Evolutionary conservation across 2,329 filamentous ascomycete species (phyloP).

Genomic region (Botrytis byssoidea): DNA sequence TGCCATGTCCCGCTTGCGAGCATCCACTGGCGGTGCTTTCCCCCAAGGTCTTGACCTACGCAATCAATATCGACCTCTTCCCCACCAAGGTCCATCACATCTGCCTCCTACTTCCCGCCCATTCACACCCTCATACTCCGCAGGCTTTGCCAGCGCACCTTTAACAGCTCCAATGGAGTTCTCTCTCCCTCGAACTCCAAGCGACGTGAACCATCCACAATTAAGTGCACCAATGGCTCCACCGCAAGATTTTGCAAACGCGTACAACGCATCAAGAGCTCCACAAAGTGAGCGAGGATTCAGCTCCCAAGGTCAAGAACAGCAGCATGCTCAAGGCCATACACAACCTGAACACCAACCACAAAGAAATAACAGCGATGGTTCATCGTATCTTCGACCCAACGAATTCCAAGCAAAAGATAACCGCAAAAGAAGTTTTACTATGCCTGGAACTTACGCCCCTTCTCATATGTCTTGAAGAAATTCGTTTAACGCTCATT

Average conservation of each 20-base stretch:
- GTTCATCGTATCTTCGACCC: conserved; percentile 31
- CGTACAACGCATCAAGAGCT: conserved; percentile 33
- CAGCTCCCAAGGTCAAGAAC: conserved; percentile 23
- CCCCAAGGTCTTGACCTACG: conserved; percentile 48
- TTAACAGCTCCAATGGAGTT: conserved; percentile 55
- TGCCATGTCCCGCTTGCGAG: conserved; percentile 47
- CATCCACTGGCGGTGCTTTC: conserved; percentile 48
- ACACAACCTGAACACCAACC: conserved; percentile 21
- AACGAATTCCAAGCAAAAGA: conserved; percentile 34
- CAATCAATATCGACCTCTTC: conserved; percentile 46
- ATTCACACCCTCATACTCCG: conserved; percentile 46
- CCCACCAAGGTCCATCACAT: conserved; percentile 35
- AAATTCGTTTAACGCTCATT: neutral
- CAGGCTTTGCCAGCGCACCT: conserved; percentile 54
- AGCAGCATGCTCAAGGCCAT: conserved; percentile 30
- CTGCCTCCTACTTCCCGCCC: conserved; percentile 36
- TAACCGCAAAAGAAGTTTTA: conserved; percentile 37
- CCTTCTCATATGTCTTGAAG: conserved; percentile 11
- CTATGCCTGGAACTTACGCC: conserved; percentile 29
- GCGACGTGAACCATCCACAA: conserved; percentile 45
- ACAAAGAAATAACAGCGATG: conserved; percentile 31
- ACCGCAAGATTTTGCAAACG: conserved; percentile 48
- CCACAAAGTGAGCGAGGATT: conserved; percentile 31
- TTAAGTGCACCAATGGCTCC: conserved; percentile 55
- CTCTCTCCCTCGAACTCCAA: conserved; percentile 47